Evolutionary conservation across 148 eudicot species (phyloP), one percentile per base, ranked within the genome.

Genomic region (Camellia sinensis): DNA sequence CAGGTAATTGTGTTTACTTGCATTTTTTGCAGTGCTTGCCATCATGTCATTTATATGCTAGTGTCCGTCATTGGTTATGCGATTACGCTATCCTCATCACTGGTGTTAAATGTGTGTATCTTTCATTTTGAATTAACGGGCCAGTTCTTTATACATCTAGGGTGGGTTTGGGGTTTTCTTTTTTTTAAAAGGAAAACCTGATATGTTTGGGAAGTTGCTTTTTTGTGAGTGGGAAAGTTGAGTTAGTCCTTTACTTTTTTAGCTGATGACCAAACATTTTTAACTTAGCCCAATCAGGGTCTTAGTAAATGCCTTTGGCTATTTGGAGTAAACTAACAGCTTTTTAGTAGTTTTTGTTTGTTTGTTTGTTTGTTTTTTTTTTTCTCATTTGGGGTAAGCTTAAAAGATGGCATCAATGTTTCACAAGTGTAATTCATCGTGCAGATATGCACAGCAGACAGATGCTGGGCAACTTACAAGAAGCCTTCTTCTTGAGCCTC

Each of bases 391-490:
- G 37, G 37, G 37, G 37, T 29, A 29, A 29, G 37, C 37, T 29
- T 29, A 29, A 29, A 29, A 29, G 37, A 29, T 1, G 37, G 37
- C 37, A 29, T 29, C 37, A 29, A 29, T 1, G 37, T 29, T 1
- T 29, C 37, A 29, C 1, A 29, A 1, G 37, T 29, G 37, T 50
- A 29, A 44, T 60, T 59, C 7, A 1, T 22, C 63, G 29, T 79
- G 79, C 89, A 95, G 99, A 85, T 85, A 83, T 17, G 98, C 99
- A 40, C 99, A 96, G 61, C 91, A 92, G 77, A 93, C 99, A 63
- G 97, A 96, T 86, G 99, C 99, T 6, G 95, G 98, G 9, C 99
- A 93, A 77, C 88, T 96, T 17, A 91, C 95, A 43, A 92, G 98
- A 85, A 89, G 90, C 87, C 91, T 96, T 44, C 92, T 93, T n/a